A percentile compares a stretch with the other conserved stretches of the same genome.
Evolutionary conservation across 2,329 filamentous ascomycete species (phyloP).

Genomic region (Cyphellophora europaea): DNA sequence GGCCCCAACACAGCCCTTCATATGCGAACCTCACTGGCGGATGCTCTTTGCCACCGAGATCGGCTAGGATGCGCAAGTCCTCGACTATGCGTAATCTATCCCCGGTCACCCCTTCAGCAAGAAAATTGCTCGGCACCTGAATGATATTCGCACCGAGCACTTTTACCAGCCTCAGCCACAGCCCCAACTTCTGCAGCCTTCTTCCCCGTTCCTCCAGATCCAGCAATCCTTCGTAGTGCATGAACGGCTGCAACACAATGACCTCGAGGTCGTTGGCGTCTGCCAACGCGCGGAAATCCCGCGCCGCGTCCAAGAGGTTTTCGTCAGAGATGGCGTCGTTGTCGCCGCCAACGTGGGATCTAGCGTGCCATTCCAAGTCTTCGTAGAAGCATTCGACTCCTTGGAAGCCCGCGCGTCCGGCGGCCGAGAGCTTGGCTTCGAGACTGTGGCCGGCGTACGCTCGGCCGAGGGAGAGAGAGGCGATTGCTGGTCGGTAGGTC

Average conservation of each 20-base stretch:
- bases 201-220: conserved; percentile 18
- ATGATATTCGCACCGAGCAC: conserved; percentile 21
- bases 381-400: conserved; percentile 72
- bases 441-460: conserved; percentile 58
- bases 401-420: conserved; percentile 52
- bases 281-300: conserved; percentile 43
- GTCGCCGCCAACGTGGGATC: conserved; percentile 22
- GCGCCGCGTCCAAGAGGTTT: conserved; percentile 38
- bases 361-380: conserved; percentile 56
- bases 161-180: conserved; percentile 22
- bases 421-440: conserved; percentile 57
- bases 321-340: conserved; percentile 14
- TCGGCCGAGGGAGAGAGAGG: conserved; percentile 66
- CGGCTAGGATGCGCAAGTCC: conserved; percentile 22
- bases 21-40: conserved; percentile 57
- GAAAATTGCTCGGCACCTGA: conserved; percentile 24
- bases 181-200: conserved; percentile 20
- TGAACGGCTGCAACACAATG: conserved; percentile 26
- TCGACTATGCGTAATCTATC: conserved; percentile 20
- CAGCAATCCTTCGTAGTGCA: conserved; percentile 26
- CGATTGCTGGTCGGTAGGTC: conserved; percentile 57
- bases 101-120: conserved; percentile 8
- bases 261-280: conserved; percentile 22
- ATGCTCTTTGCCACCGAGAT: conserved; percentile 16
- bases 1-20: conserved; percentile 65